Evolutionary conservation across 306 rosid genomes (phyloP), one percentile per base, ranked within the genome.

Genomic region (Chamaecrista fasciculata): DNA sequence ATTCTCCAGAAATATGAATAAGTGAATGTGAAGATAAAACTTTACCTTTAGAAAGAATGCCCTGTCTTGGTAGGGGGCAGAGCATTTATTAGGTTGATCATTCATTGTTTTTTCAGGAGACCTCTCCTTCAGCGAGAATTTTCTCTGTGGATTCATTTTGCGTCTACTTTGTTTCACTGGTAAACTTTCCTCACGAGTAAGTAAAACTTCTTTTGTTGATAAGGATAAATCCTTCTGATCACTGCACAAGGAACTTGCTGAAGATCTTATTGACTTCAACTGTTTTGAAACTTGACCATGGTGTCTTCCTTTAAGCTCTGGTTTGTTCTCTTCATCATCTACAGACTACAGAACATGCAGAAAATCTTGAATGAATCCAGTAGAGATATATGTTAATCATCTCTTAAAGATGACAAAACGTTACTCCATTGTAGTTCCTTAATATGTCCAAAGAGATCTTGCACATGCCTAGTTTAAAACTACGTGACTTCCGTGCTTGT

Each of bases 151-250:
- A 71, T 28, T 50, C 89, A 74, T 73, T 79, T 92, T 92, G 1
- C 89, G 83, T 50, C 81, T 89, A 62, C 86, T 85, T 71, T 42
- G 84, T 77, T 81, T 87, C 29, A 65, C 61, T 56, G 85, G 76
- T 55, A 86, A 79, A 73, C 70, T 72, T 66, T 61, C 79, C 61
- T 80, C 81, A 62, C 58, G 75, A 31, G 66, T 52, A 55, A 62
- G 80, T 74, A 81, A 75, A 79, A 46, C 71, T 84, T 86, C 85
- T n/a, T 72, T 70, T 23, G 79, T 79, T 58, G 80, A 65, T 69
- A 58, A 64, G 2, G 43, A 16, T 56, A 72, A 40, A 78, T 80
- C 89, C 61, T 62, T 84, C 67, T 44, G 70, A 75, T 82, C 91
- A 44, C 62, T 58, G 73, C 72, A 74, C 76, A 82, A 50, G 70